Evolutionary conservation across 805 yeast genomes (phyloP), one percentile per base, ranked within the genome.

Genomic region (Candida cerambycidarum): DNA sequence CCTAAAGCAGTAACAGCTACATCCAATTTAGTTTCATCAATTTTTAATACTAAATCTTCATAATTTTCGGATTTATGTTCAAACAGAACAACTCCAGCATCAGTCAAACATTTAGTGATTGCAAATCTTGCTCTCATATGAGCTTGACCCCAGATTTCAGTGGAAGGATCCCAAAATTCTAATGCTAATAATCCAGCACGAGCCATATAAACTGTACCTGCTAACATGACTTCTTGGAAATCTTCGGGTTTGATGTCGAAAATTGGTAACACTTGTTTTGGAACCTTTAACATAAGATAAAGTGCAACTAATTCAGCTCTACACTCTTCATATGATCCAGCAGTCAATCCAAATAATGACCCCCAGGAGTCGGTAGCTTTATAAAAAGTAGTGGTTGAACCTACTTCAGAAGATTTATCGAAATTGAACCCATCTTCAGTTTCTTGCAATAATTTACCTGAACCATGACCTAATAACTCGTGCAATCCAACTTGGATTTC

Each of bases 401-500:
- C 89, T 40, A 89, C 85, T 4, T 45, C 34, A 42, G 72, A 72
- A 11, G 61, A 58, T 39, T 63, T 69, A 62, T 88, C 89, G 57
- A 86, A 89, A 63, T 89, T 89, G 73, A 75, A 89, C 9, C 85
- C 85, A 38, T 79, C 79, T 13, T 73, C 73, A 4, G 70, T 66
- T 45, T 70, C 73, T 47, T 75, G 75, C 52, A 89, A 68, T 45
- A 89, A 71, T 63, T 88, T 89, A 39, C 97, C 97, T 4, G 93
- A 79, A 31, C 96, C 97, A 58, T 89, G 97, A 12, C 97, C 96
- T 48, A 89, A 73, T 50, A 89, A 71, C 65, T 89, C 97, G 64
- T 89, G 97, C 54, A 89, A 84, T 42, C 96, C 97, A 39, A 89
- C 97, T 66, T 89, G 96, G 33, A 89, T 93, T 63, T 89, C 96